Conservation (phyloP, 1,284 basidiomycete species). For the Irpex sp. region DNA sequence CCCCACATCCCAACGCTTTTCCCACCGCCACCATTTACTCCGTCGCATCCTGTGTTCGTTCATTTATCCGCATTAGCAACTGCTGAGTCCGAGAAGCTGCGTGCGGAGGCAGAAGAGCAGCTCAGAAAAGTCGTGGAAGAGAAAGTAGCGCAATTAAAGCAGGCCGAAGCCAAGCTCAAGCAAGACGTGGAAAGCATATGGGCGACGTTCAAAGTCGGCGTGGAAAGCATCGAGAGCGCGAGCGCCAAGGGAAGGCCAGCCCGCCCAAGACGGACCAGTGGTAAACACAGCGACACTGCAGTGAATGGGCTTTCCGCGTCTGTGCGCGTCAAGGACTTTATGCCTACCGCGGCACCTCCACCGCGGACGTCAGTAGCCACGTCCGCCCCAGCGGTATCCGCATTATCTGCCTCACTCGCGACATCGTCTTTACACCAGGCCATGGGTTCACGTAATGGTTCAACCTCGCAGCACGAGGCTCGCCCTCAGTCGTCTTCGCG, state of each 20-base stretch:
- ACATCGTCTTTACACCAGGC: constrained; percentile 58
- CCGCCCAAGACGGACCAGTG: constrained; percentile 5
- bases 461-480: constrained; percentile 10
- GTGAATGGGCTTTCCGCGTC: constrained; percentile 23
- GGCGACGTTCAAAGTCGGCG: constrained; percentile 50
- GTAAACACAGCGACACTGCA: constrained; percentile 19
- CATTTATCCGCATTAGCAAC: constrained; percentile 59
- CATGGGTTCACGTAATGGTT: constrained; percentile 22
- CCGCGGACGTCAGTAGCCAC: constrained; percentile 32
- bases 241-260: constrained; percentile 4
- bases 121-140: constrained; percentile 51
- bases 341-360: constrained; percentile 41
- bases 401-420: constrained; percentile 67
- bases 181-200: constrained; percentile 61
- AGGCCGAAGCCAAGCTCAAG: constrained; percentile 50
- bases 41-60: constrained; percentile 67
- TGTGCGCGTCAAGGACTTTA: constrained; percentile 51
- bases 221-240: constrained; percentile 45
- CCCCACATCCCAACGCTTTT: constrained; percentile 48
- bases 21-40: constrained; percentile 71
- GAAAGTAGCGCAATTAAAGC: constrained; percentile 56
- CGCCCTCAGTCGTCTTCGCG: constrained; percentile 14
- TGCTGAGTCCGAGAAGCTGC: constrained; percentile 49
- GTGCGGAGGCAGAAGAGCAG: constrained; percentile 55
- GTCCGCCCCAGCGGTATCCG: constrained; percentile 44